Evolutionary conservation across 192 early-diverging fungal genomes (phyloP).

Genomic region (Rhizoclosmatium globosum): DNA sequence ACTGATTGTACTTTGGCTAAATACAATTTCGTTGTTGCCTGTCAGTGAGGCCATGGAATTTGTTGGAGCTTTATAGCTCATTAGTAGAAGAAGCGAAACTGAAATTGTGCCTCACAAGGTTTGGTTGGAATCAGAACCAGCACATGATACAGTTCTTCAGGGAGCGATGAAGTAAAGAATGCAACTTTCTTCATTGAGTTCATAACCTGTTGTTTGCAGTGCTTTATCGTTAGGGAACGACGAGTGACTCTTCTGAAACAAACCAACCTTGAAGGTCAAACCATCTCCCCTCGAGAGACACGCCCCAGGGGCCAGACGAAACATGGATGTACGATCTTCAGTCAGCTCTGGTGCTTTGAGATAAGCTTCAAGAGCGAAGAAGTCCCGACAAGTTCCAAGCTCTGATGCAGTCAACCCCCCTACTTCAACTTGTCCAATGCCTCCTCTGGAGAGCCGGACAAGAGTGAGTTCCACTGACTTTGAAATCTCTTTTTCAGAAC

Average conservation of each 20-base stretch:
- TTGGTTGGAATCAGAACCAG: conserved; percentile 20
- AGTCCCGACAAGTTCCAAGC: not conserved
- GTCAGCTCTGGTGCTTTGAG: not conserved
- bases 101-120: not conserved
- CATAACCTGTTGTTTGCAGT: conserved; percentile 26
- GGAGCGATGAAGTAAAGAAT: conserved; percentile 15
- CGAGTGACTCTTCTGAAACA: not conserved
- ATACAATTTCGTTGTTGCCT: too few relatives aligned
- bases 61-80: conserved; percentile 3
- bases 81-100: not conserved
- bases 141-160: conserved; percentile 6
- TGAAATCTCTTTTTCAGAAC: not conserved
- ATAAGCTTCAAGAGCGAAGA: not conserved
- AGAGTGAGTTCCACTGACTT: conserved; percentile 9
- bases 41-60: not conserved
- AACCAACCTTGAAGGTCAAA: conserved; percentile 29
- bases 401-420: conserved; percentile 13
- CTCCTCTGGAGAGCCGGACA: conserved; percentile 11
- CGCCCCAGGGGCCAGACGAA: not conserved
- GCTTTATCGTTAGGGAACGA: not conserved
- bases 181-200: conserved; percentile 11
- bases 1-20: too few relatives aligned
- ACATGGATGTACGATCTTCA: not conserved
- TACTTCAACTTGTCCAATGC: too few relatives aligned
- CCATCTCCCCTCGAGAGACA: conserved; percentile 24